A percentile compares a stretch with the other conserved stretches of the same genome.
phyloP scores from a whole-genome alignment of 2,329 filamentous ascomycete species.

The Diplodia corticola region DNA sequence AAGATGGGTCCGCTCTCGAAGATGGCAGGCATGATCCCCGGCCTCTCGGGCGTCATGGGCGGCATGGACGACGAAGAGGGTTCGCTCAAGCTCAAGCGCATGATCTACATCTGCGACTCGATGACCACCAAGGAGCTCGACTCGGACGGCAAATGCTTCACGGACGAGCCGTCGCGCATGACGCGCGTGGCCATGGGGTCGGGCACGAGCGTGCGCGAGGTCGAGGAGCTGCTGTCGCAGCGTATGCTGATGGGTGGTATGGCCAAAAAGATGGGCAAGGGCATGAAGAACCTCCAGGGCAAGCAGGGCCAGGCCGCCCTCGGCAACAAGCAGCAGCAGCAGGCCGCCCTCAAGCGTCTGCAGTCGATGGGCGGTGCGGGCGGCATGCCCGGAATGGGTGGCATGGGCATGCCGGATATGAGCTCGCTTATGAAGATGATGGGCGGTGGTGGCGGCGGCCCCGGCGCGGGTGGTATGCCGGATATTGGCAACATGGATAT shows the following conservation, averaged over 20 bases:
- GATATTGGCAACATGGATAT: constrained; percentile 48
- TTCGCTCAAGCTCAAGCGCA: constrained; percentile 87
- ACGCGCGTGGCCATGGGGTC: constrained; percentile 87
- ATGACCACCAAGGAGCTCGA: constrained; percentile 98
- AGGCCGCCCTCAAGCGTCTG: constrained; percentile 94
- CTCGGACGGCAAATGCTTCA: constrained; percentile 89
- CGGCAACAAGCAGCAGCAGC: constrained; percentile 86
- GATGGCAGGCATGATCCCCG: constrained; percentile 98
- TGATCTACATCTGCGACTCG: constrained; percentile 98
- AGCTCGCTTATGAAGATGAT: constrained; percentile 90
- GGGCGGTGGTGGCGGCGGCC: constrained; percentile 57
- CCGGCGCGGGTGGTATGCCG: constrained; percentile 63
- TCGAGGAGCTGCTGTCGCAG: constrained; percentile 96
- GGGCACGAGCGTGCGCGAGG: constrained; percentile 86
- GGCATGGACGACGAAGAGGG: constrained; percentile 98
- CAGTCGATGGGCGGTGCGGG: constrained; percentile 83
- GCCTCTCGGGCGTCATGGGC: constrained; percentile 88
- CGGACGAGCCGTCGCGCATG: constrained; percentile 90
- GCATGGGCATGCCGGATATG: constrained; percentile 78
- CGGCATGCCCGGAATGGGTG: constrained; percentile 53
- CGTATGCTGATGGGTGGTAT: constrained; percentile 98
- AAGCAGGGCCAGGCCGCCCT: constrained; percentile 90
- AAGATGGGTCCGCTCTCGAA: constrained; percentile 98
- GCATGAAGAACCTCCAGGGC: constrained; percentile 96
- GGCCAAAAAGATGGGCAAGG: constrained; percentile 98